Percentiles rank a stretch among this genome's conserved stretches.
These are phyloP conservation scores for Jasminum sambac DNA, from an alignment of 257 asterid species.

Conservation along the genomic window DNA sequence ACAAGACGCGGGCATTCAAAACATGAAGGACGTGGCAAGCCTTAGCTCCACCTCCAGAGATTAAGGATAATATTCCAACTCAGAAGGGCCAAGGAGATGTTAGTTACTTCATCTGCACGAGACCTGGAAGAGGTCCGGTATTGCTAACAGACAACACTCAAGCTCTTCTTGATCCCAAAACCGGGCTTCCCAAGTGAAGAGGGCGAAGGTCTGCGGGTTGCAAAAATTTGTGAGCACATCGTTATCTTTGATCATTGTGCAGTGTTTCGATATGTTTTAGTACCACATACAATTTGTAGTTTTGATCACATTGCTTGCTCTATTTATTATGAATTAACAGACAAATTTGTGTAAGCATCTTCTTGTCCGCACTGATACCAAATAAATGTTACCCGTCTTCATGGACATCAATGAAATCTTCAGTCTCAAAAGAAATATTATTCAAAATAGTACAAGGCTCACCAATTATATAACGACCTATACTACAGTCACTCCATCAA, in stretches of 20 bases:
- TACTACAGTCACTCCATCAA: slow-evolving; percentile 21
- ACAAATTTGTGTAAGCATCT: slow-evolving; percentile 21
- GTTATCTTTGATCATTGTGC: slow-evolving; percentile 23
- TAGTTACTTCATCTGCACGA: slow-evolving; percentile 74
- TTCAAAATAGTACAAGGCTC: neutral
- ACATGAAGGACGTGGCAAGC: slow-evolving; percentile 70
- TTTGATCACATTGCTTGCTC: slow-evolving; percentile 13
- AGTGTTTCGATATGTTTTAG: slow-evolving; percentile 5
- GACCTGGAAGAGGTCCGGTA: slow-evolving; percentile 74
- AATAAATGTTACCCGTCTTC: neutral
- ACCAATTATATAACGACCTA: neutral
- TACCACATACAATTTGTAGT: slow-evolving; percentile 3
- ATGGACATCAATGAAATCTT: slow-evolving; percentile 15
- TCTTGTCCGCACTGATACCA: neutral
- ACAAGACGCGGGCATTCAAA: slow-evolving; percentile 75
- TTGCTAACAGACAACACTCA: slow-evolving; percentile 63
- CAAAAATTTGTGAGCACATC: slow-evolving; percentile 18
- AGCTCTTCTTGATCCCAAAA: slow-evolving; percentile 71
- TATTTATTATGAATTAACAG: slow-evolving; percentile 8
- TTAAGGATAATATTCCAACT: slow-evolving; percentile 45
- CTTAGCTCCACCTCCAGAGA: slow-evolving; percentile 79
- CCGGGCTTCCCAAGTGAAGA: slow-evolving; percentile 78
- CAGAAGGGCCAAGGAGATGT: slow-evolving; percentile 76
- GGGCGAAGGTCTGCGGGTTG: slow-evolving; percentile 1
- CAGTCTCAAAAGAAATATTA: neutral